phyloP scores from a whole-genome alignment of 441 rosid species.

The Manihot esculenta region DNA sequence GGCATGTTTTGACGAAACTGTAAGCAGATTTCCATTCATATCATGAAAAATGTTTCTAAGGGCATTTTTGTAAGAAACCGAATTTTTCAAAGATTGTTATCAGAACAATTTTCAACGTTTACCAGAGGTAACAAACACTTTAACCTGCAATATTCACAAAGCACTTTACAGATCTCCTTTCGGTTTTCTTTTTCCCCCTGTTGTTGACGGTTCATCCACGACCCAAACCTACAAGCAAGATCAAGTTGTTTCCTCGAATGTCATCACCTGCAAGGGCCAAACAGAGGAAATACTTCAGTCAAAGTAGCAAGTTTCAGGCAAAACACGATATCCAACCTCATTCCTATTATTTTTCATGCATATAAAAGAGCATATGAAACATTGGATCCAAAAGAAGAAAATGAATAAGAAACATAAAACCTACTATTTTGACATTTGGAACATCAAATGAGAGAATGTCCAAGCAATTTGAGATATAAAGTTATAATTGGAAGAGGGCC shows the following conservation, averaged over 20 bases:
- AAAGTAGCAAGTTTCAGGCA: not conserved
- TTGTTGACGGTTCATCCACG: conserved; percentile 33
- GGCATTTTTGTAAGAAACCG: conserved; percentile 13
- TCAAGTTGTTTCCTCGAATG: conserved; percentile 59
- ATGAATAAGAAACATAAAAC: not conserved
- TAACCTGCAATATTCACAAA: conserved; percentile 47
- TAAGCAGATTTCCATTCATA: conserved; percentile 19
- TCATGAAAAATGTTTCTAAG: not conserved
- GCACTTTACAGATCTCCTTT: conserved; percentile 18
- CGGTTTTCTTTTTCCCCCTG: conserved; percentile 20
- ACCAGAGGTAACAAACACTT: conserved; percentile 29
- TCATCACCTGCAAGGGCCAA: conserved; percentile 47
- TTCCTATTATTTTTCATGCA: not conserved
- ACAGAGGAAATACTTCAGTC: conserved; percentile 16
- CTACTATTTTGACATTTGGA: not conserved
- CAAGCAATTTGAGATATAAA: too few species aligned
- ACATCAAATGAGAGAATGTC: too few species aligned
- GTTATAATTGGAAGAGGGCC: too few species aligned
- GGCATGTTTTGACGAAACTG: not conserved
- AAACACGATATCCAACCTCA: not conserved
- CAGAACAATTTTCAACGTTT: conserved; percentile 24
- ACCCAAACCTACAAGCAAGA: conserved; percentile 26
- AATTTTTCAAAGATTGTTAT: conserved; percentile 19
- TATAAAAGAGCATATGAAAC: not conserved
- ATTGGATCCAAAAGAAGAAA: not conserved